phyloP scores from a whole-genome alignment of 768 basidiomycete species.

The Suillus weaverae region DNA sequence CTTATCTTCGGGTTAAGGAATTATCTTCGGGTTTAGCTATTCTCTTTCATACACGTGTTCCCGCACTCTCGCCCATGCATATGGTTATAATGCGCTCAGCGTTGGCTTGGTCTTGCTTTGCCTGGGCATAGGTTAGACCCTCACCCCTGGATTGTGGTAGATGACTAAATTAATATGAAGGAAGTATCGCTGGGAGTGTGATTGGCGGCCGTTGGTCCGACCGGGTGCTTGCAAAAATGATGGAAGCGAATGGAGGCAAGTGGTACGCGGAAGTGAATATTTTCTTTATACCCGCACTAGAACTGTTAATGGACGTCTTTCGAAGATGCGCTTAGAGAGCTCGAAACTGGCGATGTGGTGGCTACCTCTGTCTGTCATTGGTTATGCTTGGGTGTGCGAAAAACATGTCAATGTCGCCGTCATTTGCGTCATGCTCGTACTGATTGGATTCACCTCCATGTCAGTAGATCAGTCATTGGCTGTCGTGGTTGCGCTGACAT shows the following conservation, averaged over 20 bases:
- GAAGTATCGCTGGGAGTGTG: constrained; percentile 53
- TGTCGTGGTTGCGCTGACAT: constrained; percentile 6
- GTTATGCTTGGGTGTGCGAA: constrained; percentile 75
- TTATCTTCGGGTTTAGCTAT: constrained; percentile 72
- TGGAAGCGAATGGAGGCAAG: constrained; percentile 44
- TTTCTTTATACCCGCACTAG: neutral
- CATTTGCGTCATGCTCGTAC: constrained; percentile 70
- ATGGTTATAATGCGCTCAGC: constrained; percentile 65
- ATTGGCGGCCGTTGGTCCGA: constrained; percentile 63
- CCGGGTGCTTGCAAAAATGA: constrained; percentile 42
- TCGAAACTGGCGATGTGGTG: constrained; percentile 54
- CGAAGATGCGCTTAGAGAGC: constrained; percentile 72
- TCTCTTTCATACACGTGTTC: constrained; percentile 72
- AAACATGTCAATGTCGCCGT: constrained; percentile 63
- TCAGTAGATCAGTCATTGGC: constrained; percentile 34
- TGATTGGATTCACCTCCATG: constrained; percentile 74
- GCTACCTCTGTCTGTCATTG: constrained; percentile 59
- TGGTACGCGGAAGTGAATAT: constrained; percentile 62
- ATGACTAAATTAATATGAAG: constrained; percentile 21
- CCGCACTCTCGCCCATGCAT: constrained; percentile 61
- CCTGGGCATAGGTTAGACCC: constrained; percentile 60
- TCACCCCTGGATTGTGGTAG: neutral
- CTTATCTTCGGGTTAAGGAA: constrained; percentile 39
- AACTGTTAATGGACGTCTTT: neutral
- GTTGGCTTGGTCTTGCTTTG: constrained; percentile 77